Evolutionary conservation across 1,284 basidiomycete genomes (phyloP).

Genomic region (Boletus albobrunnescens): DNA sequence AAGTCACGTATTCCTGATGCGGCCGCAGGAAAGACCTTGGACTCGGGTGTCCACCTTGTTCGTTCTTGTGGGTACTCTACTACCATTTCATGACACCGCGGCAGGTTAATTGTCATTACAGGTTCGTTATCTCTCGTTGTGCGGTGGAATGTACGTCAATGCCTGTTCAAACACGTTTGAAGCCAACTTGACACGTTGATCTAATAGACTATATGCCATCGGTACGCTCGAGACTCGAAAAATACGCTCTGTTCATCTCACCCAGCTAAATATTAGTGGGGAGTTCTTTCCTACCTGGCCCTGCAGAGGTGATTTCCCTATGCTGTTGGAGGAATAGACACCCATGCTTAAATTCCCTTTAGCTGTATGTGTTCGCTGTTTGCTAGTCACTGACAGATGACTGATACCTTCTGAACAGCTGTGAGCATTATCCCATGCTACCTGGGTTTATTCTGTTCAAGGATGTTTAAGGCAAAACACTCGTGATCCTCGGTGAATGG

Average conservation of each 20-base stretch:
- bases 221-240: background rate
- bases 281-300: background rate
- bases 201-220: background rate
- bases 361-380: slow-evolving; percentile 6
- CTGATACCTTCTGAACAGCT: background rate
- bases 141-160: background rate
- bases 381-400: too few species aligned
- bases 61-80: background rate
- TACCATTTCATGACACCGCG: background rate
- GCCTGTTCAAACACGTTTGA: too few species aligned
- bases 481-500: background rate
- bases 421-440: background rate
- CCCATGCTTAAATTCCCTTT: background rate
- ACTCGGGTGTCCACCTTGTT: slow-evolving; percentile 2
- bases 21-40: too few species aligned
- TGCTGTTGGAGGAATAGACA: background rate
- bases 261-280: background rate
- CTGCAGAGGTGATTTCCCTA: background rate
- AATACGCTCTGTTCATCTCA: background rate
- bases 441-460: too few species aligned
- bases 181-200: too few species aligned
- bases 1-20: too few species aligned
- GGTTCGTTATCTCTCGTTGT: slow-evolving; percentile 4
- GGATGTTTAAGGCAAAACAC: background rate
- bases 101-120: background rate